These are phyloP conservation scores for Crithidia thermophila DNA, from an alignment of 208 protist species.

Conservation along the genomic window DNA sequence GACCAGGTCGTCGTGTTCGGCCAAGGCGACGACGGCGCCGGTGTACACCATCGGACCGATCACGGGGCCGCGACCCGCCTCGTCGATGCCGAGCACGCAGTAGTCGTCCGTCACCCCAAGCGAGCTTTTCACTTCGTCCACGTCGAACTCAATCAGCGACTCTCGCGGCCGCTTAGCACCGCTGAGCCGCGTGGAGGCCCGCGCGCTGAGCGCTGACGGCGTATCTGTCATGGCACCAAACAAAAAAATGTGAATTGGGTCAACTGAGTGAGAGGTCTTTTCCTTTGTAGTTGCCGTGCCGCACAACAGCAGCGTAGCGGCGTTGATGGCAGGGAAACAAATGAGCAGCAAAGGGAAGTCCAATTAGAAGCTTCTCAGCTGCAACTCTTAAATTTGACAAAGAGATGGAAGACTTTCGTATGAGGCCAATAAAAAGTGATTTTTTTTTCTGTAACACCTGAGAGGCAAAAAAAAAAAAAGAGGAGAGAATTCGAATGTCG, in stretches of 20 bases:
- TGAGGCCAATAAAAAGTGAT: neutral
- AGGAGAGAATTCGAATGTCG: too few relatives aligned
- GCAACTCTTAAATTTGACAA: too few relatives aligned
- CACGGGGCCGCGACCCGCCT: conserved; percentile 95
- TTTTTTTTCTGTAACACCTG: neutral
- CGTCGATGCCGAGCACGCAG: conserved; percentile 94
- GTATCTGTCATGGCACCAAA: conserved; percentile 37
- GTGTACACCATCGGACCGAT: conserved; percentile 96
- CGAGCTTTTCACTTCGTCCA: conserved; percentile 57
- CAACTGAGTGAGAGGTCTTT: too few relatives aligned
- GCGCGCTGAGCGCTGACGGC: conserved; percentile 30
- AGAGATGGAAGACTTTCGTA: neutral
- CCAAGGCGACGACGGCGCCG: conserved; percentile 71
- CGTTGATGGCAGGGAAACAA: too few relatives aligned
- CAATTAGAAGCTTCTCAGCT: too few relatives aligned
- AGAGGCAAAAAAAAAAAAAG: neutral
- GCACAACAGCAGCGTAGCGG: too few relatives aligned
- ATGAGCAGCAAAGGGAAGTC: too few relatives aligned
- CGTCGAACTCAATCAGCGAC: conserved; percentile 62
- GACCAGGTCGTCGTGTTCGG: conserved; percentile 75
- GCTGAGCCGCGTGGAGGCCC: conserved; percentile 37
- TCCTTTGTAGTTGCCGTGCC: too few relatives aligned
- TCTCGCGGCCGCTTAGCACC: conserved; percentile 53
- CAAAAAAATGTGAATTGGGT: too few relatives aligned
- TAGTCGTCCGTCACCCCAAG: conserved; percentile 52